Evolutionary conservation across 2,329 filamentous ascomycete genomes (phyloP).

Genomic region (Sporothrix humicola): DNA sequence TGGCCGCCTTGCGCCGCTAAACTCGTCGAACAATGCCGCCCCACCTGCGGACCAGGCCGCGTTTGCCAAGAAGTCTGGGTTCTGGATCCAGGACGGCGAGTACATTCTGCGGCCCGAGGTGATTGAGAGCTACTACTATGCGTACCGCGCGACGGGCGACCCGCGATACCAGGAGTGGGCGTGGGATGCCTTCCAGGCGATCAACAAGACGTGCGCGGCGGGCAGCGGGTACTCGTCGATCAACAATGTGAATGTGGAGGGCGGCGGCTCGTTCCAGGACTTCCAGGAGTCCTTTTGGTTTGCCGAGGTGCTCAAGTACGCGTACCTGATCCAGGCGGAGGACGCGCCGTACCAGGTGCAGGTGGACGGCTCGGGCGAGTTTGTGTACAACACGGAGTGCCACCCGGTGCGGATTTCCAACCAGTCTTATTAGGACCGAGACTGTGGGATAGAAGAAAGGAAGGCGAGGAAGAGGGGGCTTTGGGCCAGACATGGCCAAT

Average conservation of each 20-base stretch:
- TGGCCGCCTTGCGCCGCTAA: slow-evolving; percentile 44
- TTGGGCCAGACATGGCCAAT: background rate
- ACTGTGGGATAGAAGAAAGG: background rate
- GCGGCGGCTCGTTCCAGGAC: slow-evolving; percentile 67
- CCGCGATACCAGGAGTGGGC: slow-evolving; percentile 80
- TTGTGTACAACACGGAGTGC: slow-evolving; percentile 58
- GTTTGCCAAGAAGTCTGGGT: slow-evolving; percentile 72
- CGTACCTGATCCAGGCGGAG: slow-evolving; percentile 71
- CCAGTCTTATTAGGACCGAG: background rate
- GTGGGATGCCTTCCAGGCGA: slow-evolving; percentile 75
- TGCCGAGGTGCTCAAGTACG: slow-evolving; percentile 86
- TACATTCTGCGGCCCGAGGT: slow-evolving; percentile 82
- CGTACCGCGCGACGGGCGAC: slow-evolving; percentile 79
- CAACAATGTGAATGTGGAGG: slow-evolving; percentile 65
- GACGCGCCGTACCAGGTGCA: slow-evolving; percentile 62
- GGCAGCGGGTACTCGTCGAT: slow-evolving; percentile 72
- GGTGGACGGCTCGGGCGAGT: slow-evolving; percentile 52
- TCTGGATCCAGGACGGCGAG: slow-evolving; percentile 65
- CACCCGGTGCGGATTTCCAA: slow-evolving; percentile 46
- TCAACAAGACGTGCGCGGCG: slow-evolving; percentile 67
- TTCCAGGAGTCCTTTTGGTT: slow-evolving; percentile 89
- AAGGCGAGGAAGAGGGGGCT: background rate
- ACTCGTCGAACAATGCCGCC: slow-evolving; percentile 48
- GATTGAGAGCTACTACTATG: slow-evolving; percentile 85
- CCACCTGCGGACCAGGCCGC: slow-evolving; percentile 53